Evolutionary conservation across 176 grass and related monocot species (phyloP), one percentile per base, ranked within the genome.

Genomic region (Hsuehochloa calcarea): DNA sequence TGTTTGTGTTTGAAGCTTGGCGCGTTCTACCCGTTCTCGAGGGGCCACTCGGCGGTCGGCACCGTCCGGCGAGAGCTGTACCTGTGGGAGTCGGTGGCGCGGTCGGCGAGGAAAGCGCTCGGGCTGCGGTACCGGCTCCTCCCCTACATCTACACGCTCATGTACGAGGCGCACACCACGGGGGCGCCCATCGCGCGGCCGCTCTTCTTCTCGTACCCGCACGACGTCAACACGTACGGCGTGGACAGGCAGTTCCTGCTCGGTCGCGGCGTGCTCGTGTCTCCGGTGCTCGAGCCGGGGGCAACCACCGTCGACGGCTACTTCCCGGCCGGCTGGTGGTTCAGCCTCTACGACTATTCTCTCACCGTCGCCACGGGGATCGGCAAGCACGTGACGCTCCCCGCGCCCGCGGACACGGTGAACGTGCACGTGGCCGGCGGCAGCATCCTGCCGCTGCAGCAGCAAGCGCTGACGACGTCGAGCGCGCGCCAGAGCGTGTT

Each of bases 11-110:
- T 71, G 78, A 87, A 95, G 91, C 75, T 98, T 5, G 96, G 96
- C 4, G 93, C 96, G 4, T 98, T 98, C 91, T 98, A 95, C 86
- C 96, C 96, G 10, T 98, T 95, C 72, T 29, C 93, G 50, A 92
- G 96, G 87, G 93, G 88, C 19, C 96, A 98, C 50, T 92, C 91
- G 37, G 79, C 72, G 12, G 92, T 65, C 15, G n/a, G 31, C 15
- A 89, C 89, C 8, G 41, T 77, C 44, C 85, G 89, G 7, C 93
- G 82, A 4, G 96, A 98, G 91, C 89, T 93, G 5, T 98, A 92
- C 40, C 44, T 92, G 6, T 93, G 93, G 96, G 93, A 92, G 23
- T 87, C 93, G 17, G 91, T 95, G 37, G 64, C 91, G 31, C 23
- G 20, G 14, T 87, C 96, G 12, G 93, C 93, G 14, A 86, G 77